phyloP scores from a whole-genome alignment of 352 stramenopile genomes.

The Saprolegnia parasitica region DNA sequence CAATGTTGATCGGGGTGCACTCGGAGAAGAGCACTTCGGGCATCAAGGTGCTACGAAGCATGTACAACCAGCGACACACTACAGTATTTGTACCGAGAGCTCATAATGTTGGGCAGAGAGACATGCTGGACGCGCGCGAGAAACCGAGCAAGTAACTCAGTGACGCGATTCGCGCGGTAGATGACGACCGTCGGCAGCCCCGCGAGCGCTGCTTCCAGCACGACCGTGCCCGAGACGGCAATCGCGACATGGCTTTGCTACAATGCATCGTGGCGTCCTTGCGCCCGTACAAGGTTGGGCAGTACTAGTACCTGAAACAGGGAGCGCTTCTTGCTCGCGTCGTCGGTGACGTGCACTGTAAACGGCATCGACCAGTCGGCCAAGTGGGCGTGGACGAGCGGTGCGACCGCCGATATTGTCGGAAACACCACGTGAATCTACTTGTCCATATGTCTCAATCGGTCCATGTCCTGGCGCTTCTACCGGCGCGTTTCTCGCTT shows the following conservation, averaged over 20 bases:
- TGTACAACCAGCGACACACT: not conserved
- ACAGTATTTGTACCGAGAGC: constrained; percentile 38
- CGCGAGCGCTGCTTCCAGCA: constrained; percentile 55
- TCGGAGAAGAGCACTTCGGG: constrained; percentile 63
- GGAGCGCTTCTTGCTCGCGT: constrained; percentile 31
- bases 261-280: not conserved
- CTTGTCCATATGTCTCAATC: not conserved
- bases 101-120: constrained; percentile 67
- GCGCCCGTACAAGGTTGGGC: not conserved
- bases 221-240: constrained; percentile 65
- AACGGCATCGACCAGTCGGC: constrained; percentile 5
- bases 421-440: constrained; percentile 53
- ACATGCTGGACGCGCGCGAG: constrained; percentile 63
- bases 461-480: constrained; percentile 29
- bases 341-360: constrained; percentile 29
- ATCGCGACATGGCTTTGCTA: constrained; percentile 48
- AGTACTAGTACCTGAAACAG: constrained; percentile 1
- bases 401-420: constrained; percentile 38
- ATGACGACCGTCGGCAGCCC: constrained; percentile 59
- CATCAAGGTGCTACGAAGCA: constrained; percentile 36
- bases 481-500: too few species aligned
- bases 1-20: constrained; percentile 45
- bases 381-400: not conserved
- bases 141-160: constrained; percentile 45
- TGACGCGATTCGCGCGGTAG: constrained; percentile 62